Conservation (phyloP, 768 basidiomycete genomes). For the Suillus paluster region DNA sequence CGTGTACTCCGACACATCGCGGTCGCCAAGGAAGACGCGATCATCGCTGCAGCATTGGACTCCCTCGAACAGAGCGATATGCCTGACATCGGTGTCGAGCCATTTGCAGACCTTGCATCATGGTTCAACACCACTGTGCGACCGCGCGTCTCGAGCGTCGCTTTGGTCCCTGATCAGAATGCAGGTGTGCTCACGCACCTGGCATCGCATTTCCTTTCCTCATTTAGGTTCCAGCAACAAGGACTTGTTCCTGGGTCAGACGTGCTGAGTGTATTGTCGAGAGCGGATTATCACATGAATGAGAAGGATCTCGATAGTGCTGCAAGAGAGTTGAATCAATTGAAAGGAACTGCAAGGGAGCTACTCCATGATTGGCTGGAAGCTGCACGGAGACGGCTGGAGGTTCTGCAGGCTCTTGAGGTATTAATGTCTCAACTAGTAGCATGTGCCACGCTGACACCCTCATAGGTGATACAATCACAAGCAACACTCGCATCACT, state of each 20-base stretch:
- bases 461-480: conserved; percentile 70
- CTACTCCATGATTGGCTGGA: conserved; percentile 88
- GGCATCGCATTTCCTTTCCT: conserved; percentile 76
- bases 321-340: conserved; percentile 88
- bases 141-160: conserved; percentile 85
- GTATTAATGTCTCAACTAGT: conserved; percentile 40
- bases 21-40: conserved; percentile 69
- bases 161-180: conserved; percentile 89
- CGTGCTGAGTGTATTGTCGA: conserved; percentile 82
- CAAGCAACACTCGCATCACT: conserved; percentile 85
- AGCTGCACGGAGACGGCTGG: conserved; percentile 84
- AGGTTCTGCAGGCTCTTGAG: conserved; percentile 92
- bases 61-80: conserved; percentile 69
- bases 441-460: conserved; percentile 16
- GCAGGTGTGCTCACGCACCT: conserved; percentile 89
- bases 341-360: conserved; percentile 79
- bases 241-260: conserved; percentile 77
- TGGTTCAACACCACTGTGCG: conserved; percentile 70
- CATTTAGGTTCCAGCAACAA: conserved; percentile 77
- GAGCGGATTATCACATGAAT: conserved; percentile 87
- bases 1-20: conserved; percentile 69
- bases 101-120: conserved; percentile 62
- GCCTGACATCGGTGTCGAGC: conserved; percentile 85
- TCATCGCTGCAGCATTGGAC: conserved; percentile 68
- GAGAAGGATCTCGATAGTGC: conserved; percentile 90